These are phyloP conservation scores for Hygrocybe punicea DNA, from an alignment of 768 basidiomycete genomes.

Conservation along the genomic window DNA sequence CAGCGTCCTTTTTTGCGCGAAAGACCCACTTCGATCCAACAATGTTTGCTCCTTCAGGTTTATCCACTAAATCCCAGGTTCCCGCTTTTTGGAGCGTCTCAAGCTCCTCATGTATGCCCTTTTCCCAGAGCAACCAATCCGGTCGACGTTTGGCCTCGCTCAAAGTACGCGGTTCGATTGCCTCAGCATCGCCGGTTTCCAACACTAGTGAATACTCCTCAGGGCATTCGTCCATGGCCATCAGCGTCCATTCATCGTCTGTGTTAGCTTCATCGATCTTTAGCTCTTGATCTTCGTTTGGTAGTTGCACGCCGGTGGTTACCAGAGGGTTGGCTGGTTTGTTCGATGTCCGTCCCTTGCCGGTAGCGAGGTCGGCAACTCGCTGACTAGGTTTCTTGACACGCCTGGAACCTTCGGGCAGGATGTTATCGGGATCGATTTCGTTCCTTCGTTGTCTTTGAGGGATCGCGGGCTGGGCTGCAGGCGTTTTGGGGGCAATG, in stretches of 20 bases:
- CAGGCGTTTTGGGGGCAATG: not conserved
- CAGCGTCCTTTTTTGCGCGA: conserved; percentile 31
- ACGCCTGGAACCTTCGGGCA: not conserved
- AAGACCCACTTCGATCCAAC: conserved; percentile 37
- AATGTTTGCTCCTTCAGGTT: conserved; percentile 20
- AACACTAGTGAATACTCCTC: conserved; percentile 22
- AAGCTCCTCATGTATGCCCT: conserved; percentile 29
- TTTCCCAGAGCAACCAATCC: conserved; percentile 28
- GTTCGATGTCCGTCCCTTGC: no score
- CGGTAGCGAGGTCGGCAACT: not conserved
- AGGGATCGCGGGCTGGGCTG: not conserved
- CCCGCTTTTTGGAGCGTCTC: conserved; percentile 22
- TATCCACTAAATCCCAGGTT: conserved; percentile 29
- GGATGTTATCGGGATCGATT: no score
- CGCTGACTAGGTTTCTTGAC: not conserved
- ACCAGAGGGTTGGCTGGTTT: conserved; percentile 1
- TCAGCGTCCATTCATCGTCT: conserved; percentile 2
- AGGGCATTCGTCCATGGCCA: conserved; percentile 15
- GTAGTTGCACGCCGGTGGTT: conserved; percentile 11
- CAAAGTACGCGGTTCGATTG: conserved; percentile 20
- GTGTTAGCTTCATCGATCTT: conserved; percentile 10
- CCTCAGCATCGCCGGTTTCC: conserved; percentile 21
- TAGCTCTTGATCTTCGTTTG: conserved; percentile 3
- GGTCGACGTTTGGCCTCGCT: conserved; percentile 17
- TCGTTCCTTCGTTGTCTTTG: no score